Evolutionary conservation across 1,139 yeast species (phyloP), one percentile per base, ranked within the genome.

Genomic region (Sugiyamaella pinicola): DNA sequence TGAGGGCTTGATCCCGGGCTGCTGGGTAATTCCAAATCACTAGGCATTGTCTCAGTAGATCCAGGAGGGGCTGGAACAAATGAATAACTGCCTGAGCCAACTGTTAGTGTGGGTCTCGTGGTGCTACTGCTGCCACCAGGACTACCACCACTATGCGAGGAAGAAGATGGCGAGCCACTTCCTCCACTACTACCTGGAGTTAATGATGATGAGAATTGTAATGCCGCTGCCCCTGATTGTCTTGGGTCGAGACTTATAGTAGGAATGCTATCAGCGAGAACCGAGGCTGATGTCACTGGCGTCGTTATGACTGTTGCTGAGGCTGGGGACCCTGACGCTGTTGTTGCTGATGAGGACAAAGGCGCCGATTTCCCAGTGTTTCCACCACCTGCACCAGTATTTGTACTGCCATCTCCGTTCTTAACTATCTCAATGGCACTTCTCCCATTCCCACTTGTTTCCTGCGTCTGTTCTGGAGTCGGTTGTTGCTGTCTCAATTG

Each of bases 41-140:
- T 66, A 7, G 74, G 73, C 73, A 70, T 70, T 10, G 72, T 69
- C 52, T 70, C 73, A 3, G 71, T 67, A 26, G 69, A 61, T 15
- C 73, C 71, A 6, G 74, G 73, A 10, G 74, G 73, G 7, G 70
- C 69, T 0, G 72, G 71, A 4, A 57, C 61, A 45, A 63, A 67
- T 10, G 59, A 58, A 31, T 55, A 51, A 8, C 47, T 51, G n/a
- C 56, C 48, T 3, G 57, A 48, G 9, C 49, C 44, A 6, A 52
- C 52, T 7, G 53, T 51, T 37, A 55, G 29, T n/a, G 47, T 39
- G n/a, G 55, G 57, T 9, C 49, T 41, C 7, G 46, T 43, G 13
- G n/a, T 15, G 19, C 40, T n/a, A 15, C 39, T 26, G 4, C 40
- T 46, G 15, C 51, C 31, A 33, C 44, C 38, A n/a, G n/a, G n/a